Conservation (phyloP, 2,329 filamentous ascomycete genomes). For the Diplodia seriata region DNA sequence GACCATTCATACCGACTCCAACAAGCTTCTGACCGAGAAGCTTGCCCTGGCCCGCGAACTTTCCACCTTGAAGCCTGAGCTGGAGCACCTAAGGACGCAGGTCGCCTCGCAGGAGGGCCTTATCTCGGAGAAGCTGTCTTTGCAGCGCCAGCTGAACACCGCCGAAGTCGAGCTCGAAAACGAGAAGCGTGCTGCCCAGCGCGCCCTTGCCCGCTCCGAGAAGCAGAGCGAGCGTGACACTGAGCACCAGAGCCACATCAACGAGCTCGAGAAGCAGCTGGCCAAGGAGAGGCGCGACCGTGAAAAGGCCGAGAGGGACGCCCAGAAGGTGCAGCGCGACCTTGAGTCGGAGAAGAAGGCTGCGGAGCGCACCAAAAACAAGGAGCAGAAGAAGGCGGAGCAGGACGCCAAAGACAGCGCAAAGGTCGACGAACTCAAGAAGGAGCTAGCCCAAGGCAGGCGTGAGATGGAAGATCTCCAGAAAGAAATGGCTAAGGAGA, state of each 20-base stretch:
- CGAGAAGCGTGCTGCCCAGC: constrained; percentile 73
- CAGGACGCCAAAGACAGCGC: constrained; percentile 35
- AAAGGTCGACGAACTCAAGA: constrained; percentile 24
- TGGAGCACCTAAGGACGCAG: constrained; percentile 68
- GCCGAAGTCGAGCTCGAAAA: constrained; percentile 83
- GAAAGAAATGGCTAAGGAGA: constrained; percentile 45
- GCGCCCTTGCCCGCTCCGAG: constrained; percentile 59
- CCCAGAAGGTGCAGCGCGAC: constrained; percentile 46
- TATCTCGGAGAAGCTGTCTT: constrained; percentile 77
- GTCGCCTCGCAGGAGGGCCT: constrained; percentile 68
- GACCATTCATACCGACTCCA: constrained; percentile 70
- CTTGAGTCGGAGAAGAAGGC: constrained; percentile 44
- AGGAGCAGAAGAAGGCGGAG: constrained; percentile 43
- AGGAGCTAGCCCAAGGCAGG: constrained; percentile 32
- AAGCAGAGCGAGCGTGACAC: constrained; percentile 59
- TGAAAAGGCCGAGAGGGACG: constrained; percentile 48
- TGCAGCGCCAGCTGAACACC: constrained; percentile 78
- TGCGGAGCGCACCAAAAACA: constrained; percentile 42
- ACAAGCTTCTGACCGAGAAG: constrained; percentile 72
- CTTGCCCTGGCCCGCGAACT: constrained; percentile 66
- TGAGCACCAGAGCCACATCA: constrained; percentile 53
- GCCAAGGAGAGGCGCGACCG: constrained; percentile 55
- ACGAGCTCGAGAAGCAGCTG: constrained; percentile 56
- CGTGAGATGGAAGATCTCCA: constrained; percentile 41
- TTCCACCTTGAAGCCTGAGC: constrained; percentile 64